A percentile compares a stretch with the other conserved stretches of the same genome.
Evolutionary conservation across 441 rosid species (phyloP).

Genomic region (Syzygium syzygioides): DNA sequence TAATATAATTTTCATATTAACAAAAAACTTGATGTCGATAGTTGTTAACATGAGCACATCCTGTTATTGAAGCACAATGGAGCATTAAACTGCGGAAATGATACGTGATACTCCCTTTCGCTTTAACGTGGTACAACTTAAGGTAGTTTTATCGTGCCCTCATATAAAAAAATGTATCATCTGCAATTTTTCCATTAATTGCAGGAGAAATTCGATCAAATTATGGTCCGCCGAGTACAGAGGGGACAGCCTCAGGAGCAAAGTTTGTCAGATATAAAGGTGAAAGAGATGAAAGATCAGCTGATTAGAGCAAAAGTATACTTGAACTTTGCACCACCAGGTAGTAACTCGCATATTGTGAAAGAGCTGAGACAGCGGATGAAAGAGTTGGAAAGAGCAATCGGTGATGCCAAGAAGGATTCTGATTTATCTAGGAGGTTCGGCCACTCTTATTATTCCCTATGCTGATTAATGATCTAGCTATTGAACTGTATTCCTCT

Average conservation of each 20-base stretch:
- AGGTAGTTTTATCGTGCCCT: neutral
- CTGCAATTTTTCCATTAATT: slow-evolving; percentile 15
- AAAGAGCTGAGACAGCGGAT: slow-evolving; percentile 67
- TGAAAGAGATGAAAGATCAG: slow-evolving; percentile 72
- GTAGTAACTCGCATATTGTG: slow-evolving; percentile 64
- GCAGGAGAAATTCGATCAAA: slow-evolving; percentile 31
- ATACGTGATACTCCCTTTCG: neutral
- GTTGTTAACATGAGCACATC: neutral
- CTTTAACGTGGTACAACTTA: neutral
- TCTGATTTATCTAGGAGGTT: slow-evolving; percentile 77
- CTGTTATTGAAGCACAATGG: neutral
- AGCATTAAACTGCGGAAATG: neutral
- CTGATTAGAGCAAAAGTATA: slow-evolving; percentile 73
- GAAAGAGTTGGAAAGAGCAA: slow-evolving; percentile 67
- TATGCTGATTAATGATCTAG: neutral
- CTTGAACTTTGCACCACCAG: slow-evolving; percentile 60
- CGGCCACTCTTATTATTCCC: neutral
- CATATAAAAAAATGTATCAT: neutral
- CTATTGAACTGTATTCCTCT: neutral
- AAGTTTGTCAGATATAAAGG: slow-evolving; percentile 50
- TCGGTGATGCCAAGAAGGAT: slow-evolving; percentile 57
- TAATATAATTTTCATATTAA: neutral
- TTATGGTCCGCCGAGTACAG: slow-evolving; percentile 22
- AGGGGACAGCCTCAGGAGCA: slow-evolving; percentile 20
- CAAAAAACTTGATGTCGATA: neutral